Evolutionary conservation across 805 yeast species (phyloP), one percentile per base, ranked within the genome.

Genomic region (Yarrowia divulgata): DNA sequence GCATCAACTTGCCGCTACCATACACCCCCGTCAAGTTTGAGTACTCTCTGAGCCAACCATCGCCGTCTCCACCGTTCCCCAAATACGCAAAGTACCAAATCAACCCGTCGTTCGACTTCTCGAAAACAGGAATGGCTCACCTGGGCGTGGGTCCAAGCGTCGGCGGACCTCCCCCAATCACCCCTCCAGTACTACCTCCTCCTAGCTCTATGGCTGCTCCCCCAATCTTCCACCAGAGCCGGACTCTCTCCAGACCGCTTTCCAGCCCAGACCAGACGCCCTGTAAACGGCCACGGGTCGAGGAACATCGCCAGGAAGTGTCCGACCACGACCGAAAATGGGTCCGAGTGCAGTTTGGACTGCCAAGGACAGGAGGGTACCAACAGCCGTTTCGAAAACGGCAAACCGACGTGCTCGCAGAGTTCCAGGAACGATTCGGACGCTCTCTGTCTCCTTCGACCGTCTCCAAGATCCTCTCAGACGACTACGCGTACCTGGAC

Each of bases 301-400:
- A 57, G 5, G 63, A 57, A 8, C 35, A 23, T 23, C 29, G 63
- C 7, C 63, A 57, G 8, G 63, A 57, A 23, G 42, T 57, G 37
- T 57, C 63, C 29, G 63, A 57, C n/a, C 29, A 57, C 48, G 63
- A 57, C 48, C 7, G 63, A 57, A 57, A 57, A 10, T 57, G 63
- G 63, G 63, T 57, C 12, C 18, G 63, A 16, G 16, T 57, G 48
- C 63, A 57, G 63, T 57, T 57, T 57, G 63, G 63, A 9, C 37
- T 57, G 37, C 63, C 63, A 2, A 13, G 63, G 16, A 57, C 63
- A 3, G 63, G 63, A 40, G 63, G 63, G 2, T 57, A 57, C 63
- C 63, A 57, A 10, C 9, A 57, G 9, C 63, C 63, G 39, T 57
- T 57, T 16, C 35, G 63, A 40, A 57, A 40, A 14, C 35, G 63